Conservation (phyloP, 257 asterid species). For the Forsythia viridissima region DNA sequence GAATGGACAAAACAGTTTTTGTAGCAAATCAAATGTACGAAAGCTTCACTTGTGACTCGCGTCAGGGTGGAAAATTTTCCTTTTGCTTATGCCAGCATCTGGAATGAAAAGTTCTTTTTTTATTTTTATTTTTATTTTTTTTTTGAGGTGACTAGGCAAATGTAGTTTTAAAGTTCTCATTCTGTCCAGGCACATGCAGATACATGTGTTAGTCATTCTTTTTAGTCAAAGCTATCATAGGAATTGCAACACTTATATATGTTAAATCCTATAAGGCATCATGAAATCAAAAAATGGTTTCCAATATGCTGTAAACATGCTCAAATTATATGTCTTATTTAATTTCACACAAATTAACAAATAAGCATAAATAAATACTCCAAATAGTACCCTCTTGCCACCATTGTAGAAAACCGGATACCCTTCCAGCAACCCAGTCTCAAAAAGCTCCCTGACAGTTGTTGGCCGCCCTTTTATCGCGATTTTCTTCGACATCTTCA, state of each 20-base stretch:
- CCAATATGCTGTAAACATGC: not conserved
- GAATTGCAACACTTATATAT: not conserved
- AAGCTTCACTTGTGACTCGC: not conserved
- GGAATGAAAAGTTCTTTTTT: not conserved
- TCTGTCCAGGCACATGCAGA: not conserved
- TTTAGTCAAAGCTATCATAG: not conserved
- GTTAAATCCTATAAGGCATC: not conserved
- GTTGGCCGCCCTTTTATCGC: slow-evolving; percentile 62
- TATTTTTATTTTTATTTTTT: not conserved
- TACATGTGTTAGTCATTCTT: not conserved
- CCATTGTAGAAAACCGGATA: slow-evolving; percentile 97
- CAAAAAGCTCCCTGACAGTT: slow-evolving; percentile 88
- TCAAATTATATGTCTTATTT: not conserved
- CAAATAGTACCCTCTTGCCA: slow-evolving; percentile 72
- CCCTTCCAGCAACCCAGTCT: slow-evolving; percentile 92
- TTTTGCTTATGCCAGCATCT: not conserved
- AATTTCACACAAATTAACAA: not conserved
- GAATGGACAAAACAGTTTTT: not conserved
- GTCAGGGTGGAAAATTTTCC: not conserved
- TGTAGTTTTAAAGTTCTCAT: not conserved
- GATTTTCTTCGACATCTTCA: slow-evolving; percentile 70
- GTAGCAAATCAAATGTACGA: not conserved
- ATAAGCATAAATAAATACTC: not conserved
- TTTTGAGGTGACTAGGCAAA: not conserved
- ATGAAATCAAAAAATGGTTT: not conserved